These are phyloP conservation scores for Pyrenochaeta sp. DNA, from an alignment of 2,329 filamentous ascomycete genomes.

Conservation along the genomic window DNA sequence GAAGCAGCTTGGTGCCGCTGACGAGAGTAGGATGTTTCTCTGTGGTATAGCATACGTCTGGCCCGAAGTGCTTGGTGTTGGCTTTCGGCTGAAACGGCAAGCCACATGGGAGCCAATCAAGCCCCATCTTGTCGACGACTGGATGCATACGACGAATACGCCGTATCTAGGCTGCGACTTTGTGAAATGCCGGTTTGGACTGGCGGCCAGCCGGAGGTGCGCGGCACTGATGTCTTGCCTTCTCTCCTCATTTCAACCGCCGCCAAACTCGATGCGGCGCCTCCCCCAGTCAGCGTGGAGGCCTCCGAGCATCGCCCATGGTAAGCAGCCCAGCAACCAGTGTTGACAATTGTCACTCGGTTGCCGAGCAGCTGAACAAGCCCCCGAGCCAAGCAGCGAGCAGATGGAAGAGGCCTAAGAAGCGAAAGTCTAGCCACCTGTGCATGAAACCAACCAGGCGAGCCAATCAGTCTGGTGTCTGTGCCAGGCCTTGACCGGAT, in stretches of 20 bases:
- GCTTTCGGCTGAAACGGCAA: conserved; percentile 6
- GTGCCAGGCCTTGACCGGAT: conserved; percentile 15
- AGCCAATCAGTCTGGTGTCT: conserved; percentile 20
- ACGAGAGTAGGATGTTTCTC: conserved; percentile 3
- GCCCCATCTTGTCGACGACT: neutral
- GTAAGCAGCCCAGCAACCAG: conserved; percentile 15
- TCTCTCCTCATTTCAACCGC: neutral
- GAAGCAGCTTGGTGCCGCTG: neutral
- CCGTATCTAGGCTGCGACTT: neutral
- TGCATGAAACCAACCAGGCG: conserved; percentile 22
- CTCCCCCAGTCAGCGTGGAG: conserved; percentile 2
- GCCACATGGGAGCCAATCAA: conserved; percentile 12
- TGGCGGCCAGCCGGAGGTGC: conserved; percentile 1
- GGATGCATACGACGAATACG: neutral
- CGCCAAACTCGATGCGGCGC: neutral
- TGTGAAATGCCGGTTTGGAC: neutral
- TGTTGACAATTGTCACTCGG: conserved; percentile 14
- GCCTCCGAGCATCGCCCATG: neutral
- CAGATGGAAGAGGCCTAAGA: conserved; percentile 16
- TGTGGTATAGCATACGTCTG: neutral
- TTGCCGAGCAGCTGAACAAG: conserved; percentile 14
- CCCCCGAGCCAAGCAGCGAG: conserved; percentile 10
- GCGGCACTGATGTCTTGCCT: conserved; percentile 7
- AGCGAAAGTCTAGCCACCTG: conserved; percentile 19
- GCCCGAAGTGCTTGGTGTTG: neutral